Conservation (phyloP, 2,329 filamentous ascomycete genomes). For the Sarocladiaceae sp. region DNA sequence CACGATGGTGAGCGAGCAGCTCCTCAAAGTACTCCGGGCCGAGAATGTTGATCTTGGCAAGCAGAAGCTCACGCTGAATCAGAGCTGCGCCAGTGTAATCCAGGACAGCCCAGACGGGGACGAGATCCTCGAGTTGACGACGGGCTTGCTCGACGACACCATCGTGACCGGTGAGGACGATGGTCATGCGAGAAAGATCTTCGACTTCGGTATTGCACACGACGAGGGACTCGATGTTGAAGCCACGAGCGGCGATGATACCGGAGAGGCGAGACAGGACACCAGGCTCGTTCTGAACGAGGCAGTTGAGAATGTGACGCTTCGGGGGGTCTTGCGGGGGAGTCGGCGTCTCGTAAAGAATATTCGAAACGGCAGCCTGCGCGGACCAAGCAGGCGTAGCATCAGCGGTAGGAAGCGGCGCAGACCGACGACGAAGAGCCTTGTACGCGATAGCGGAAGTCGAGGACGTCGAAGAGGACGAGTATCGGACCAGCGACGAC, state of each 20-base stretch:
- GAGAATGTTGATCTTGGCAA: constrained; percentile 95
- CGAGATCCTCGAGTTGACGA: constrained; percentile 90
- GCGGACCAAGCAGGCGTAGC: constrained; percentile 79
- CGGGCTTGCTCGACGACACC: constrained; percentile 96
- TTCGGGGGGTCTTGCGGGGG: constrained; percentile 81
- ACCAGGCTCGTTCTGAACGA: constrained; percentile 98
- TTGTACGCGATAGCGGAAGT: constrained; percentile 97
- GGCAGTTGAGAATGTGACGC: constrained; percentile 94
- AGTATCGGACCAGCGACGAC: constrained; percentile 27
- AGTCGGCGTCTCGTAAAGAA: constrained; percentile 95
- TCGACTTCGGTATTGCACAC: constrained; percentile 98
- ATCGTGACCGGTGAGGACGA: constrained; percentile 92
- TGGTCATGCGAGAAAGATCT: constrained; percentile 97
- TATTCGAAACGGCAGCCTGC: constrained; percentile 92
- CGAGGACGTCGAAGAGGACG: constrained; percentile 58
- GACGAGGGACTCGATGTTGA: constrained; percentile 98
- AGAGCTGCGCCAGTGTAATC: constrained; percentile 92
- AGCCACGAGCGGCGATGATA: constrained; percentile 90
- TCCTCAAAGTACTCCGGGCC: constrained; percentile 99
- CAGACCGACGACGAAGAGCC: constrained; percentile 85
- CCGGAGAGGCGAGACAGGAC: constrained; percentile 95
- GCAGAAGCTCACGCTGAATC: constrained; percentile 89
- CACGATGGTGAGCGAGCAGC: constrained; percentile 88
- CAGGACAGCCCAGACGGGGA: constrained; percentile 96
- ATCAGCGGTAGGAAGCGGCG: constrained; percentile 75